A percentile compares a stretch with the other conserved stretches of the same genome.
Evolutionary conservation across 2,329 filamentous ascomycete species (phyloP).

Genomic region (Xylaria sp.): DNA sequence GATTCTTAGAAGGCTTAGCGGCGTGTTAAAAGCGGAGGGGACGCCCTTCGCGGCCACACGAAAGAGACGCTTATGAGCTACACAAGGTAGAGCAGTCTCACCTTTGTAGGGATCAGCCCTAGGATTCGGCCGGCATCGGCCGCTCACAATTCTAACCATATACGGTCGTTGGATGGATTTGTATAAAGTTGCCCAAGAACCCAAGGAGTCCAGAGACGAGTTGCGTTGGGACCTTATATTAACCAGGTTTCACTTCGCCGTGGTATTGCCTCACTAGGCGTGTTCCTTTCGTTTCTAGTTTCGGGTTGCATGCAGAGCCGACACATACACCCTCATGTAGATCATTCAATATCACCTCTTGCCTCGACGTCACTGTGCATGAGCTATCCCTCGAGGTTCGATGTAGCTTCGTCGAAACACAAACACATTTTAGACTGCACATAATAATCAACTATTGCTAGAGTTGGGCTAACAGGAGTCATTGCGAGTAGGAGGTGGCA

Average conservation of each 20-base stretch:
- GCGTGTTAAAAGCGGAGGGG: constrained; percentile 3
- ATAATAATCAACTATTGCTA: not conserved
- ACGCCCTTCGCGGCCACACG: not conserved
- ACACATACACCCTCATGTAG: not conserved
- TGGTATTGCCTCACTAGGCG: not conserved
- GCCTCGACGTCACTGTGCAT: not conserved
- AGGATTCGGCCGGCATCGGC: not conserved
- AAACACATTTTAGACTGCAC: not conserved
- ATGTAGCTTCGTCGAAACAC: not conserved
- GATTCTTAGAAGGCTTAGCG: constrained; percentile 22
- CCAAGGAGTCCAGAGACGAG: not conserved
- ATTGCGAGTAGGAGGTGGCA: not conserved
- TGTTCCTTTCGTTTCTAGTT: not conserved
- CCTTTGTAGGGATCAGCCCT: not conserved
- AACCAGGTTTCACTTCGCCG: not conserved
- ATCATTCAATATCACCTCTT: not conserved
- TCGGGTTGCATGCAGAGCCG: not conserved
- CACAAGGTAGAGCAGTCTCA: not conserved
- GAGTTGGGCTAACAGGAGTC: not conserved
- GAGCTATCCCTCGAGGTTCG: no score
- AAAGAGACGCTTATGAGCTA: not conserved
- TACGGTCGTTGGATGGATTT: not conserved
- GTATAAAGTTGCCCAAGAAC: not conserved
- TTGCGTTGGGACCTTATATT: not conserved
- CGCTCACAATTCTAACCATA: not conserved